Conservation (phyloP, 2,329 filamentous ascomycete species). For the Aspergillus calidoustus region DNA sequence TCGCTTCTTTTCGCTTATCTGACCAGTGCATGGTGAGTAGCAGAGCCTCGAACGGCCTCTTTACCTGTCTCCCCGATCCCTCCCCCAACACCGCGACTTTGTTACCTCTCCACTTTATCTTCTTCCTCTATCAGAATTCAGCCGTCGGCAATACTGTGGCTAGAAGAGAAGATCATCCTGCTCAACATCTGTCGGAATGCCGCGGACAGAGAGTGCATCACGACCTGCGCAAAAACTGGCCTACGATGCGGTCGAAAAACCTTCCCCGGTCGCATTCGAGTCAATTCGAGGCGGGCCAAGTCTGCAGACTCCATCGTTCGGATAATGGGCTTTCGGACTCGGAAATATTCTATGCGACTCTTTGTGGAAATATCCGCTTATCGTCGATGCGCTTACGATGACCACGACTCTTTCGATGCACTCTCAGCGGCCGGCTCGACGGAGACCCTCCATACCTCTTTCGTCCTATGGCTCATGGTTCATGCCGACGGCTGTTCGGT, state of each 20-base stretch:
- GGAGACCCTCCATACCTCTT: neutral
- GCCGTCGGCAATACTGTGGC: neutral
- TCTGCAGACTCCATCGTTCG: neutral
- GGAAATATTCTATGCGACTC: neutral
- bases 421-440: neutral
- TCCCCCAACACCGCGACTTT: constrained; percentile 18
- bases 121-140: neutral
- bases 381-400: constrained; percentile 7
- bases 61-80: constrained; percentile 20
- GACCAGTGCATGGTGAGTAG: constrained; percentile 31
- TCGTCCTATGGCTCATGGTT: neutral
- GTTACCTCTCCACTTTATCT: constrained; percentile 2
- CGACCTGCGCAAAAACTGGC: constrained; percentile 18
- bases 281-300: constrained; percentile 2
- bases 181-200: constrained; percentile 1
- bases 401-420: constrained; percentile 1
- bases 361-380: neutral
- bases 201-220: constrained; percentile 8
- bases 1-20: constrained; percentile 33
- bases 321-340: neutral
- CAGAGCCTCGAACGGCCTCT: constrained; percentile 24
- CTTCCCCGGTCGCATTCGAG: constrained; percentile 24
- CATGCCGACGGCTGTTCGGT: neutral
- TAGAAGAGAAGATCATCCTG: neutral
- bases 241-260: constrained; percentile 12